Conservation (phyloP, 2,329 filamentous ascomycete genomes). For the Colletotrichum spinosum region DNA sequence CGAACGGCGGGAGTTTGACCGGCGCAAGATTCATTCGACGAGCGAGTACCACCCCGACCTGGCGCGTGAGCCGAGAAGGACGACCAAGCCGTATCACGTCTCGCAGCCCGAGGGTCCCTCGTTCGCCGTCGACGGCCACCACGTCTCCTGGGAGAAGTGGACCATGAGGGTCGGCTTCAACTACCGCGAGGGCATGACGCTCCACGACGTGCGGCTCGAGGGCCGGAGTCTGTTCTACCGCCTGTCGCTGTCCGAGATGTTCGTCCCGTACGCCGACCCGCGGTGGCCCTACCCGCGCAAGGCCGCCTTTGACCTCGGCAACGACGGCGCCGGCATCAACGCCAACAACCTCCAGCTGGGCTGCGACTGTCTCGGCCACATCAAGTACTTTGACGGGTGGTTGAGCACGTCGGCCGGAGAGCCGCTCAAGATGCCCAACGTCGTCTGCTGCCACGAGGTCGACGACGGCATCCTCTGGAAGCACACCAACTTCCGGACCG, state of each 20-base stretch:
- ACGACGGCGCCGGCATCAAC: slow-evolving; percentile 72
- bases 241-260: slow-evolving; percentile 76
- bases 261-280: slow-evolving; percentile 75
- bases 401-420: slow-evolving; percentile 47
- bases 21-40: slow-evolving; percentile 51
- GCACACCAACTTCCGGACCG: slow-evolving; percentile 72
- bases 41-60: slow-evolving; percentile 48
- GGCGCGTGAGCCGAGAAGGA: slow-evolving; percentile 40
- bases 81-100: slow-evolving; percentile 53
- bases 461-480: slow-evolving; percentile 72
- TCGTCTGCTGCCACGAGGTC: slow-evolving; percentile 55
- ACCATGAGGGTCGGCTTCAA: slow-evolving; percentile 77
- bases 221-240: slow-evolving; percentile 76
- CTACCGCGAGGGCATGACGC: slow-evolving; percentile 74
- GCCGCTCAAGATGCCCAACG: slow-evolving; percentile 48
- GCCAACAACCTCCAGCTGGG: slow-evolving; percentile 75
- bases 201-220: slow-evolving; percentile 77
- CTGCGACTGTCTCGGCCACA: slow-evolving; percentile 76
- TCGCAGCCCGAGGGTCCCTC: slow-evolving; percentile 51
- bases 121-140: slow-evolving; percentile 56
- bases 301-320: slow-evolving; percentile 77
- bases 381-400: slow-evolving; percentile 55
- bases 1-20: slow-evolving; percentile 52
- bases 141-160: slow-evolving; percentile 73
- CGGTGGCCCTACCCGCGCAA: slow-evolving; percentile 74